Conservation (phyloP, 306 rosid species). For the Vachellia collinsii region DNA sequence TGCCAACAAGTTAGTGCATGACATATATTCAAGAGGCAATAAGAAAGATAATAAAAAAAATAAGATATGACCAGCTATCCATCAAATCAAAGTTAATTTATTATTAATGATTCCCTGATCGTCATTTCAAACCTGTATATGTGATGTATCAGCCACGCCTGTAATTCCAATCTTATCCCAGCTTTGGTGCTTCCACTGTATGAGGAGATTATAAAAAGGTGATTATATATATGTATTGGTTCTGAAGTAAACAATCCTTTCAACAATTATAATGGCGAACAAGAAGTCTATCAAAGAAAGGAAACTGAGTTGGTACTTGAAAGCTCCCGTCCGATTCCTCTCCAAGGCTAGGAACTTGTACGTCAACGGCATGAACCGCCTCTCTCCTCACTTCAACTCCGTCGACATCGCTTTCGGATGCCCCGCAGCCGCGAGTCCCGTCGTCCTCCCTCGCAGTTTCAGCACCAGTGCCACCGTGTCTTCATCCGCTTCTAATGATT, state of each 20-base stretch:
- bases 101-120: neutral
- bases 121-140: neutral
- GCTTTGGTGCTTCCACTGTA: neutral
- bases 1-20: too few species aligned
- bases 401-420: slow-evolving; percentile 42
- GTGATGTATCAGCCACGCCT: neutral
- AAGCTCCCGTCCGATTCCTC: slow-evolving; percentile 51
- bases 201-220: neutral
- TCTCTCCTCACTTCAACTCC: slow-evolving; percentile 36
- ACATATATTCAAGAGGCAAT: too few species aligned
- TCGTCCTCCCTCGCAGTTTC: slow-evolving; percentile 55
- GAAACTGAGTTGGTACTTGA: slow-evolving; percentile 36
- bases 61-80: neutral
- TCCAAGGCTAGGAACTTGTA: slow-evolving; percentile 56
- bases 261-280: slow-evolving; percentile 29
- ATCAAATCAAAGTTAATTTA: neutral
- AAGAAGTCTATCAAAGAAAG: slow-evolving; percentile 32
- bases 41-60: too few species aligned
- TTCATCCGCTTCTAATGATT: slow-evolving; percentile 41
- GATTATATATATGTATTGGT: too few species aligned
- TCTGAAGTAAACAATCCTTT: neutral
- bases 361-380: slow-evolving; percentile 48
- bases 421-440: slow-evolving; percentile 19
- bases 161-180: neutral
- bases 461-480: slow-evolving; percentile 39